Conservation (phyloP, 164 flowering plant genomes). For the Magnolia sinica region DNA sequence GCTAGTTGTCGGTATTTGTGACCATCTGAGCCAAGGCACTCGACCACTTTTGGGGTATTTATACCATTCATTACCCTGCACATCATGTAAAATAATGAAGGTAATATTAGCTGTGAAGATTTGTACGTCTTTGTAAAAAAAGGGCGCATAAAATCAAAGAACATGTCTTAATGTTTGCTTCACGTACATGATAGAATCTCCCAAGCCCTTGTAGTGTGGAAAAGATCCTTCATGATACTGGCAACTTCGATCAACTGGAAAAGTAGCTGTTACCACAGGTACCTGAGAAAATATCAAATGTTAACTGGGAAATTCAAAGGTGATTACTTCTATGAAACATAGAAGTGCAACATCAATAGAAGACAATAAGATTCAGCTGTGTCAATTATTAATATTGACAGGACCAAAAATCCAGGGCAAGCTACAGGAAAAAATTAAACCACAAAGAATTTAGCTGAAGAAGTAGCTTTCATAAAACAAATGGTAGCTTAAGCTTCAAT, state of each 20-base stretch:
- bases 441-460: background rate
- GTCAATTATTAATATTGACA: too few species aligned
- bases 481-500: too few species aligned
- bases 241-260: constrained; percentile 82
- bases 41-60: constrained; percentile 97
- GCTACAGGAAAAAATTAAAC: background rate
- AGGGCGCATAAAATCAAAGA: background rate
- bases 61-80: constrained; percentile 96
- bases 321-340: too few species aligned
- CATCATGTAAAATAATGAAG: constrained; percentile 9
- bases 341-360: too few species aligned
- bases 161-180: background rate
- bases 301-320: background rate
- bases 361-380: too few species aligned
- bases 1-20: constrained; percentile 87
- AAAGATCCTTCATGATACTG: constrained; percentile 83
- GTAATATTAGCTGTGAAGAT: background rate
- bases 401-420: too few species aligned
- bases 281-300: constrained; percentile 47
- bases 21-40: constrained; percentile 95
- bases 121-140: background rate
- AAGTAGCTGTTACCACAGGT: constrained; percentile 85
- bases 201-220: constrained; percentile 84
- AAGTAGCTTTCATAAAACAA: background rate
- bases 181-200: constrained; percentile 80